These are phyloP conservation scores for Colletotrichum truncatum DNA, from an alignment of 2,329 filamentous ascomycete species.

Conservation along the genomic window DNA sequence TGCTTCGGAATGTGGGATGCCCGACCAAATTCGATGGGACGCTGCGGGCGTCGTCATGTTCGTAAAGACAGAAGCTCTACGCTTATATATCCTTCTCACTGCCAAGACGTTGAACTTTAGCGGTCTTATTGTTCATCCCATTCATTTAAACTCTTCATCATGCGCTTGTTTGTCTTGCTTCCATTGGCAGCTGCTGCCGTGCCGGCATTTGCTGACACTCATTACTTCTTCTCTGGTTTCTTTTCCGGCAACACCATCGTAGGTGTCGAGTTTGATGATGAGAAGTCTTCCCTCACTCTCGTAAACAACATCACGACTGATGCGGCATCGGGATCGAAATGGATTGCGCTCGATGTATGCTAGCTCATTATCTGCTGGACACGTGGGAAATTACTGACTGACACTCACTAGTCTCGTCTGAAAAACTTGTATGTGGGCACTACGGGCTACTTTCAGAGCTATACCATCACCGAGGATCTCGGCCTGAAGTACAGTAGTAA, in stretches of 20 bases:
- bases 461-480: constrained; percentile 18
- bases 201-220: constrained; percentile 5
- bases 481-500: constrained; percentile 15
- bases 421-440: constrained; percentile 20
- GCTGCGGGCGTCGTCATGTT: too few relatives aligned
- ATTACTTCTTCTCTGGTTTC: constrained; percentile 22
- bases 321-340: constrained; percentile 29
- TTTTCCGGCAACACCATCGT: constrained; percentile 14
- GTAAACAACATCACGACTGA: constrained; percentile 34
- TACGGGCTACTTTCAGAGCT: constrained; percentile 19
- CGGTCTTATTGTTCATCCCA: not conserved
- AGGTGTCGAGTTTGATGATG: constrained; percentile 36
- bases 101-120: not conserved
- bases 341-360: constrained; percentile 33
- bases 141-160: not conserved
- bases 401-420: not conserved
- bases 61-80: too few relatives aligned
- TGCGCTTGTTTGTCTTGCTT: constrained; percentile 5
- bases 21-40: too few relatives aligned
- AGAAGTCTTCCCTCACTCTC: constrained; percentile 32
- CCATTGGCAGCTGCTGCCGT: not conserved
- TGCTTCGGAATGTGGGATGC: constrained; percentile 15
- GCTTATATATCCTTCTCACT: not conserved
- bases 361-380: too few relatives aligned
- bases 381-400: not conserved